Evolutionary conservation across 352 stramenopile genomes (phyloP).

Genomic region (Albugo laibachii): DNA sequence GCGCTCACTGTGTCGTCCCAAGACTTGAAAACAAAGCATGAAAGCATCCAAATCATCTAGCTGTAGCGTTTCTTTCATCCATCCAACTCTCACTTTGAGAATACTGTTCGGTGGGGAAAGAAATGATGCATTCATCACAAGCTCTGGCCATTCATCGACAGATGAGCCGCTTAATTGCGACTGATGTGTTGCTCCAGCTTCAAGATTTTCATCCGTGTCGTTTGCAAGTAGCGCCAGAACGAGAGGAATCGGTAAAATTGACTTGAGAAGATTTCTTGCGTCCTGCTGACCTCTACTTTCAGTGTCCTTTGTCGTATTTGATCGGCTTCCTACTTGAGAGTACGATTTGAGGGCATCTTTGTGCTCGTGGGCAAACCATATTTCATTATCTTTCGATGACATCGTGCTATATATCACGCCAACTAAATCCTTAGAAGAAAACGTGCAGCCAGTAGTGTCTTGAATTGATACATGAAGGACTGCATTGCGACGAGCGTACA

Average conservation of each 20-base stretch:
- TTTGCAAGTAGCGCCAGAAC: conserved; percentile 41
- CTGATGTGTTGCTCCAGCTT: too few species aligned
- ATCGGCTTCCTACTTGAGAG: conserved; percentile 1
- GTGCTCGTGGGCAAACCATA: conserved; percentile 14
- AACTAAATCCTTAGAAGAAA: conserved; percentile 23
- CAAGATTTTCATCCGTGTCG: conserved; percentile 22
- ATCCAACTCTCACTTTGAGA: conserved; percentile 33
- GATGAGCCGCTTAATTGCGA: too few species aligned
- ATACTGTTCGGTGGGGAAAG: conserved; percentile 19
- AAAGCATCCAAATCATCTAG: conserved; percentile 40
- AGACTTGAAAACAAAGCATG: conserved; percentile 30
- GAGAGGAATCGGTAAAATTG: conserved; percentile 33
- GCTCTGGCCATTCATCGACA: conserved; percentile 27
- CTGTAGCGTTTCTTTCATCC: conserved; percentile 23
- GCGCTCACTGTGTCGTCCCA: conserved; percentile 30
- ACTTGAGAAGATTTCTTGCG: conserved; percentile 12
- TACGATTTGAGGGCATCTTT: background rate
- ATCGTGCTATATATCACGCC: conserved; percentile 11
- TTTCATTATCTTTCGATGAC: conserved; percentile 4
- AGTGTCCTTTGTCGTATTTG: background rate
- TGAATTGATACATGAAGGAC: conserved; percentile 27
- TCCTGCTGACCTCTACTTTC: background rate
- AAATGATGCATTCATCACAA: conserved; percentile 33
- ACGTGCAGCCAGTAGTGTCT: conserved; percentile 29
- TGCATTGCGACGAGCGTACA: conserved; percentile 13